Base-by-base conservation (phyloP, 768 basidiomycete genomes). In the Vararia minispora region DNA sequence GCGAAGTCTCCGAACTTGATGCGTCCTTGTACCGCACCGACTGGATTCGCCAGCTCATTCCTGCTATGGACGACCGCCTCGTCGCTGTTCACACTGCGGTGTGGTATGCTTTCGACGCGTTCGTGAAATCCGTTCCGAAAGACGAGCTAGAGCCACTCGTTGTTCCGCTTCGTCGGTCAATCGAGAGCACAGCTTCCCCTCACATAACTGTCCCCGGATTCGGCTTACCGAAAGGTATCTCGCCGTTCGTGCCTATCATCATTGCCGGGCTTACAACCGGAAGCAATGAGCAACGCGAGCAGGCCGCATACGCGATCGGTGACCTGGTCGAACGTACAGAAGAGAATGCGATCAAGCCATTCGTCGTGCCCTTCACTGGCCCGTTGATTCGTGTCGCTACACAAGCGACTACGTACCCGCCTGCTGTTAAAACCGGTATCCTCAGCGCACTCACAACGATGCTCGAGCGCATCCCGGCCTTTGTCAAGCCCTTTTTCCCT, bases 401-500 rank as follows among this genome's bases (percentile, higher is more conserved):
- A 1, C 86, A 90, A 56, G 81, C 85, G 1, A 79, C 81, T 28
- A 79, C 84, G 0, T 86, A 90, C 57, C 90, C 95, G 6, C 85
- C 92, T 1, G 86, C 79, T 16, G 90, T 97, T 58, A 97, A 98
- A 62, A 76, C 76, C 4, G 91, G 83, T 10, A 92, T 99, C 48
- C 70, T 99, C 22, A 74, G 72, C 24, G 87, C 92, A 5, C 71
- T 99, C 35, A 74, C 79, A 0, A 74, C 79, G 16, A 87, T 97
- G 76, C 66, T 98, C 29, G 76, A 79, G 45, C 71, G 74, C 31
- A 91, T 95, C 17, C 91, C 92, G 0, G 64, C 69, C 3, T 86
- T 94, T 48, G 89, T 98, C 49, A 88, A 86, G 57, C 94, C 94
- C 3, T 98, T 98, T 79, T 97, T 97, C 72, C 95, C 94, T 2